Evolutionary conservation across 306 rosid genomes (phyloP), one percentile per base, ranked within the genome.

Genomic region (Comarum palustre): DNA sequence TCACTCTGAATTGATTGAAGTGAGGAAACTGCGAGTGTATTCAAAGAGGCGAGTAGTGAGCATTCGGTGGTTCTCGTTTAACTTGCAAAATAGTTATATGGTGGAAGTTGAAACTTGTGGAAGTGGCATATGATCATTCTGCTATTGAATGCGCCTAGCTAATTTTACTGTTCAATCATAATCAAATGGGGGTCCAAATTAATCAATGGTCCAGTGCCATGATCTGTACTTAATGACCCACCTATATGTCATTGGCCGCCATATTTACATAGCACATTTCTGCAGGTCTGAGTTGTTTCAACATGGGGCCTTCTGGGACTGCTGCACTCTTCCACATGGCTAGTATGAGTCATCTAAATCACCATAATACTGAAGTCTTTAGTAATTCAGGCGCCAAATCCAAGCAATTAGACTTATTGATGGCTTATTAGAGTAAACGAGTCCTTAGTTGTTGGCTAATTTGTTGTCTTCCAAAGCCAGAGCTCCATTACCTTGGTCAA

Each of bases 171-270:
- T 72, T 80, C 59, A 42, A 67, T 60, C 68, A 1, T 20, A 0
- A 4, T 68, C 73, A 70, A 60, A n/a, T 13, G 4, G 68, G 46
- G 72, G 63, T 47, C 84, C 69, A 34, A 71, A 50, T 57, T 11
- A 25, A 10, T 8, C 0, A 10, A 15, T 0, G 17, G 55, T 43
- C 22, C 34, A 73, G 27, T 62, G 15, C 17, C 42, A 66, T 73
- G 14, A 27, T 51, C 50, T 60, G 17, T 61, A 8, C 1, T 10
- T 19, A 15, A n/a, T 52, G 12, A 36, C 72, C 82, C 5, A 57
- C 61, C 0, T 36, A 1, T n/a, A n/a, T n/a, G n/a, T 22, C 45
- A 52, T 55, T 38, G 51, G 57, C 36, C 24, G 1, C 8, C 32
- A n/a, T 11, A 6, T 11, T 15, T 52, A 22, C 34, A 32, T 38